Evolutionary conservation across 441 rosid species (phyloP).

Genomic region (Erodium chrysanthum): DNA sequence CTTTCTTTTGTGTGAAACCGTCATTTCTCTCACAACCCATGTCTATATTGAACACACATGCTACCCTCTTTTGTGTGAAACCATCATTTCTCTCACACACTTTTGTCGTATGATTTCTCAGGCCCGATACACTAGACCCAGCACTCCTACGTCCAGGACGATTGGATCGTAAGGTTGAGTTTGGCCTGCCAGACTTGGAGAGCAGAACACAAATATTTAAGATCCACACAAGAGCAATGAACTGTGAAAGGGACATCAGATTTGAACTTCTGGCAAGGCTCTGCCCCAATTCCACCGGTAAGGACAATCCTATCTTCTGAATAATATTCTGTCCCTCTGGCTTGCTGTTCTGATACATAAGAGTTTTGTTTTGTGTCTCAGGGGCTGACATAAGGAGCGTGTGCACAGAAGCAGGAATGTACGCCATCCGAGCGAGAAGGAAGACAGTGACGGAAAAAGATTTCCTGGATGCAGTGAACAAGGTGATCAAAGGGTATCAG

Average conservation of each 20-base stretch:
- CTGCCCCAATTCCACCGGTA: constrained; percentile 47
- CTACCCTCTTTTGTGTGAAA: neutral
- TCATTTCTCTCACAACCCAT: too few relatives aligned
- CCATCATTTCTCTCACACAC: too few relatives aligned
- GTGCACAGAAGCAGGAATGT: constrained; percentile 99
- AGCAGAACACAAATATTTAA: constrained; percentile 86
- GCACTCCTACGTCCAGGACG: neutral
- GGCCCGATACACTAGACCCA: neutral
- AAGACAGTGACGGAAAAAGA: constrained; percentile 94
- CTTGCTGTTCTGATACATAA: neutral
- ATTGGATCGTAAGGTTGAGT: constrained; percentile 88
- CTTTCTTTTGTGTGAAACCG: neutral
- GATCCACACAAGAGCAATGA: constrained; percentile 93
- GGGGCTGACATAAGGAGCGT: constrained; percentile 96
- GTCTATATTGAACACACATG: too few relatives aligned
- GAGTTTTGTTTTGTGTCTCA: neutral
- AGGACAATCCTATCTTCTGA: neutral
- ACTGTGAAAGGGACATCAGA: constrained; percentile 79
- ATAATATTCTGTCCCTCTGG: too few relatives aligned
- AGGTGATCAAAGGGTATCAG: constrained; percentile 88
- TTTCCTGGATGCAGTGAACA: constrained; percentile 90
- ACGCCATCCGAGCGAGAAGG: constrained; percentile 80
- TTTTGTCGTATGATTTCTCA: neutral
- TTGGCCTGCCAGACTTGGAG: constrained; percentile 90
- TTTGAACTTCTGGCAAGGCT: constrained; percentile 90